Base-by-base conservation (phyloP, 2,329 filamentous ascomycete genomes). In the Botrytis deweyae region DNA sequence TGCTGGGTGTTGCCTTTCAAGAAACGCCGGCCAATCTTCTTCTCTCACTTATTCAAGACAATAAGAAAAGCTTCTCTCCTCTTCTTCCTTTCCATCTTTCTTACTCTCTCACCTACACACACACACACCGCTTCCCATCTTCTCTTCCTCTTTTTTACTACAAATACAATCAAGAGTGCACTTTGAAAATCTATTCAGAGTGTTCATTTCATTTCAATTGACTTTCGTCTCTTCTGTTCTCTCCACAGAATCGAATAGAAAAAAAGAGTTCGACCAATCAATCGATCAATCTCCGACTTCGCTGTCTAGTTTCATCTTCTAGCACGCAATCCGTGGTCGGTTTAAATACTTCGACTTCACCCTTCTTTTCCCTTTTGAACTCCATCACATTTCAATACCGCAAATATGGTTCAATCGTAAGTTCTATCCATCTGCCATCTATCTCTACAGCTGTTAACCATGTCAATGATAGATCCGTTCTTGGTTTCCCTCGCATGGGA, bases 401-500 rank as follows among this genome's bases (percentile, higher is more conserved):
- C 83, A 83, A 87, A 81, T 79, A 89, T 89, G 87, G 87, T 88
- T 85, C 86, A 88, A 86, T 89, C 87, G 87, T 88, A 83, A 82
- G 87, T 85, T 65, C 59, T 22, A 5, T 29, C n/a, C 64, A 40
- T 46, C 29, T 74, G 61, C 65, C 58, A 36, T 25, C 71, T 36
- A 61, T 62, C 49, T 46, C n/a, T 72, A 49, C 46, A 74, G 62
- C 73, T 77, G 72, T 76, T 73, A 25, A 63, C 36, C 58, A 65
- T 74, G 25, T 72, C n/a, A 52, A 36, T 16, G 1, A 75, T 70
- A 81, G 80, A 78, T 78, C 96, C 80, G 89, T 99, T 85, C 92
- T 99, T 85, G 96, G 96, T 87, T 99, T 99, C 90, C 96, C 96
- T 85, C 95, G 96, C 84, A 98, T 98, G 93, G 96, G 96, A 87